Base-by-base conservation (phyloP, 1,284 basidiomycete genomes). In the Gymnopus androsaceus region DNA sequence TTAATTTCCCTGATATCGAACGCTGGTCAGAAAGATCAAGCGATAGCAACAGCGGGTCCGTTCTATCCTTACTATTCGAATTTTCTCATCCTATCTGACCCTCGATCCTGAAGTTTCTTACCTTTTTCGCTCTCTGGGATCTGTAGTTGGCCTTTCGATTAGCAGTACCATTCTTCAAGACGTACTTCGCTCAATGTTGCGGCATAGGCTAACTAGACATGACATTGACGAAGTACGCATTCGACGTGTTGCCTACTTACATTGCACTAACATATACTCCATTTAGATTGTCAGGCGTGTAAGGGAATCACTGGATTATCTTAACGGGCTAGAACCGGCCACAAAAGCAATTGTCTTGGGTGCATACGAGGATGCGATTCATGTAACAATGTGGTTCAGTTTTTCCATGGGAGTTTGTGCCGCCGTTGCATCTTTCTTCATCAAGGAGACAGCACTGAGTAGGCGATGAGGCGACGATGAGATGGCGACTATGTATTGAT, bases 111-210 rank as follows among this genome's bases (percentile, higher is more conserved):
- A n/a, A 84, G 84, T 82, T 1, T 84, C 83, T 0, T 85, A 86
- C 63, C 79, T 87, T 30, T 85, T 85, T 72, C 80, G 84, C 37
- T 84, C 83, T 3, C 64, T 85, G n/a, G 84, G 84, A 5, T 77
- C 75, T 2, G 82, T 85, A 5, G 68, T 84, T 27, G 80, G 82
- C 4, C 64, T 85, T 9, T 82, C 83, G 0, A 65, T 82, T 2
- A 79, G 78, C 3, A 83, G 81, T 56, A 80, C 82, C 1, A 64
- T 85, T 17, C 70, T 82, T 1, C 83, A 85, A 65, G 71, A 74
- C 41, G 73, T 73, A 0, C 71, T 86, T 12, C 75, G 82, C 8
- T 69, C 66, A 7, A 67, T 72, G 17, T 72, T 86, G 4, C 74
- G 69, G 19, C 62, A 34, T 69, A 84, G 1, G 61, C 71, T 14